phyloP scores from a whole-genome alignment of 1,284 basidiomycete species.

The Cryptococcus maquisensis region DNA sequence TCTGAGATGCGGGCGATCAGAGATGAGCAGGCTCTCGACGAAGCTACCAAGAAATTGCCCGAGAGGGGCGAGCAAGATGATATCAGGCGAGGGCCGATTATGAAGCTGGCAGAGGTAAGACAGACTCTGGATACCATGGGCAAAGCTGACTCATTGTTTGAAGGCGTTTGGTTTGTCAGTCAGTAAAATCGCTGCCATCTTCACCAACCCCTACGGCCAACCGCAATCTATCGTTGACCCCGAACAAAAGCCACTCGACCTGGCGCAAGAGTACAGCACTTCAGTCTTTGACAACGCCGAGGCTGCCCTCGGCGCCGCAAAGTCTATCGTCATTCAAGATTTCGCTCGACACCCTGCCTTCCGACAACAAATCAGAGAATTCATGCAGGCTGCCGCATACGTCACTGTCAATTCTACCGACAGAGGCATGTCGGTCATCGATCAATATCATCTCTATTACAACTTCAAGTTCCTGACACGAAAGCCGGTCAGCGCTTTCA shows the following conservation, averaged over 20 bases:
- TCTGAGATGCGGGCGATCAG: constrained; percentile 61
- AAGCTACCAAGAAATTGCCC: constrained; percentile 51
- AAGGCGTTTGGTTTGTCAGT: constrained; percentile 42
- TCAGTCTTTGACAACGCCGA: constrained; percentile 2
- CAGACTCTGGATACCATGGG: background rate
- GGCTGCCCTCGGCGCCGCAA: constrained; percentile 51
- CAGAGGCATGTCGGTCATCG: constrained; percentile 82
- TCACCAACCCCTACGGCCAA: constrained; percentile 31
- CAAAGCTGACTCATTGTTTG: background rate
- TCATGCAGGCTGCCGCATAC: constrained; percentile 72
- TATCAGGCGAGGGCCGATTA: constrained; percentile 35
- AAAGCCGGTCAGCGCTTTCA: constrained; percentile 73
- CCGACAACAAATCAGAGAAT: constrained; percentile 69
- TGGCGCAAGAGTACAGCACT: constrained; percentile 40
- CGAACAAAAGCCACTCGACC: constrained; percentile 28
- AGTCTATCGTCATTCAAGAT: constrained; percentile 83
- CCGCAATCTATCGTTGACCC: constrained; percentile 38
- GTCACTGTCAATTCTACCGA: constrained; percentile 86
- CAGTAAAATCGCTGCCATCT: constrained; percentile 31
- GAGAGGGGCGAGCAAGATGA: constrained; percentile 25
- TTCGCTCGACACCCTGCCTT: constrained; percentile 89
- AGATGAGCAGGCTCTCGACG: constrained; percentile 62
- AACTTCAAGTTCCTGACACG: constrained; percentile 90
- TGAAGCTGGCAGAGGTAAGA: constrained; percentile 39
- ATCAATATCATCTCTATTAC: constrained; percentile 82